A percentile compares a stretch with the other conserved stretches of the same genome.
phyloP scores from a whole-genome alignment of 179 eudicot species.

The Pouteria campechiana region DNA sequence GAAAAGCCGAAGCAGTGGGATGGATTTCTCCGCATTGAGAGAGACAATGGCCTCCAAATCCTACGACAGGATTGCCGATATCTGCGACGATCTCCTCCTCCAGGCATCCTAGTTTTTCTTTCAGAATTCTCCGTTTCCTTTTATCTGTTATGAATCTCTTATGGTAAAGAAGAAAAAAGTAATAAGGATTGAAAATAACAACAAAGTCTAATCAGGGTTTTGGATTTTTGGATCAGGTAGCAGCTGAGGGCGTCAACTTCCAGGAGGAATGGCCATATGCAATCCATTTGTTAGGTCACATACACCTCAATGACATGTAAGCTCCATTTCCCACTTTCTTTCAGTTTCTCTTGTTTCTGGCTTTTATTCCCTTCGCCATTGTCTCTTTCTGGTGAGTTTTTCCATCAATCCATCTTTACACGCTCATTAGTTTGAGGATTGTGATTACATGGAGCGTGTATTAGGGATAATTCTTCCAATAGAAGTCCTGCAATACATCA shows the following conservation, averaged over 20 bases:
- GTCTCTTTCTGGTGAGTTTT: too few species aligned
- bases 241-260: conserved; percentile 52
- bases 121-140: neutral
- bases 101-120: conserved; percentile 22
- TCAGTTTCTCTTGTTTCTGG: neutral
- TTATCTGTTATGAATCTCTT: neutral
- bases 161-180: too few species aligned
- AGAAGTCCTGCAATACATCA: too few species aligned
- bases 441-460: too few species aligned
- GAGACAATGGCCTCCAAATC: conserved; percentile 55
- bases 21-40: conserved; percentile 58
- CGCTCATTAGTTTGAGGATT: too few species aligned
- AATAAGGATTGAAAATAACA: too few species aligned
- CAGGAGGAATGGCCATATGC: conserved; percentile 83
- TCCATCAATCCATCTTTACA: too few species aligned
- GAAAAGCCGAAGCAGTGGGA: conserved; percentile 11
- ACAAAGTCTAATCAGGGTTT: too few species aligned
- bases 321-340: neutral
- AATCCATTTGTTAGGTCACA: conserved; percentile 62
- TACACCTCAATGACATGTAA: conserved; percentile 64
- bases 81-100: conserved; percentile 67
- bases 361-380: too few species aligned
- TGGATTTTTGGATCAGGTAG: conserved; percentile 30
- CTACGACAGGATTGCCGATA: conserved; percentile 46
- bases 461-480: too few species aligned